Evolutionary conservation across 495 filamentous ascomycete species (phyloP).

Genomic region (Hypoxylon intermedium): DNA sequence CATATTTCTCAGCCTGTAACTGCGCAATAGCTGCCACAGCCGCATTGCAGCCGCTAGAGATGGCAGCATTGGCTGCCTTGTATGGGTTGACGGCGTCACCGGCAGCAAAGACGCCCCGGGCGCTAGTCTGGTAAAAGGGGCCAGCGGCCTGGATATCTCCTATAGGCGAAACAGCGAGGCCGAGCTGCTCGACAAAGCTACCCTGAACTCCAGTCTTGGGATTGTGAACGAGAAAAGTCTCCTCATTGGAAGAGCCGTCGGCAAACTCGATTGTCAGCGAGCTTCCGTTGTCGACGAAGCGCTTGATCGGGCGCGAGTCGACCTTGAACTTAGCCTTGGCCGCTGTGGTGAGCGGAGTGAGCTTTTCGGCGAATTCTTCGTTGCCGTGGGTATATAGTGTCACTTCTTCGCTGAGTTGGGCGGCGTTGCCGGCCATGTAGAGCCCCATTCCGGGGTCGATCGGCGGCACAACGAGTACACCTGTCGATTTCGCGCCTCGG

Average conservation of each 20-base stretch:
- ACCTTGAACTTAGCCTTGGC: conserved; percentile 13
- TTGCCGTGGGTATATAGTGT: conserved; percentile 38
- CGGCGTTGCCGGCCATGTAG: conserved; percentile 22
- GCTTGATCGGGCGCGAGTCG: conserved; percentile 22
- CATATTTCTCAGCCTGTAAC: conserved; percentile 17
- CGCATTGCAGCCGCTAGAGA: conserved; percentile 17
- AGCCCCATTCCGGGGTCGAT: background rate
- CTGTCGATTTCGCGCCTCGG: conserved; percentile 10
- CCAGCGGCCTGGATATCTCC: conserved; percentile 22
- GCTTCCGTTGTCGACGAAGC: background rate
- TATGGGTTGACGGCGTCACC: conserved; percentile 29
- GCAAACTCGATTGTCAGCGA: conserved; percentile 16
- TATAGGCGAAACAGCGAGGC: conserved; percentile 13
- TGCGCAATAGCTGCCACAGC: background rate
- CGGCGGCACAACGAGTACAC: conserved; percentile 19
- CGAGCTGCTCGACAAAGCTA: conserved; percentile 26
- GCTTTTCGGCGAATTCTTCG: conserved; percentile 11
- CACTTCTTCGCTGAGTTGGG: conserved; percentile 12
- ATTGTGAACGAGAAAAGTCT: conserved; percentile 12
- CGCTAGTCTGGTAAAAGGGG: conserved; percentile 25
- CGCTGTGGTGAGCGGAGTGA: background rate
- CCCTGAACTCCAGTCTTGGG: conserved; percentile 16
- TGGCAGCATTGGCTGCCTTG: background rate
- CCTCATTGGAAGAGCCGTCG: background rate
- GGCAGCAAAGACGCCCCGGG: conserved; percentile 36